phyloP scores from a whole-genome alignment of 306 rosid genomes.

The Chamaecrista fasciculata region DNA sequence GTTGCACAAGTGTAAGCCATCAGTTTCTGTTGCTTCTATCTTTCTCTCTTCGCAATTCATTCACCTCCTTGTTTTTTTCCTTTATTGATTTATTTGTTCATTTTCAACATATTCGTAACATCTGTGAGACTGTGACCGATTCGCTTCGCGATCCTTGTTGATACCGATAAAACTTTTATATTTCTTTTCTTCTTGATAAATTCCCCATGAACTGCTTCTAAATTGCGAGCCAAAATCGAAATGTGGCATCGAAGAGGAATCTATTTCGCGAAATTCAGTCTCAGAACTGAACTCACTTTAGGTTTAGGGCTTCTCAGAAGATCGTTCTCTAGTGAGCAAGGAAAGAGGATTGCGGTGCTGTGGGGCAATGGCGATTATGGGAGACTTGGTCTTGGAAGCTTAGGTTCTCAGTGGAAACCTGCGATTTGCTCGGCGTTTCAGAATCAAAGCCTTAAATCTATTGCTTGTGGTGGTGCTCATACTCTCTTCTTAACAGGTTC shows the following conservation, averaged over 20 bases:
- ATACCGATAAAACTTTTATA: background rate
- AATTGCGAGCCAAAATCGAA: background rate
- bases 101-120: background rate
- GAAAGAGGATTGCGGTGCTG: constrained; percentile 61
- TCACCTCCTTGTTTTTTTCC: background rate
- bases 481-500: constrained; percentile 87
- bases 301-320: constrained; percentile 33
- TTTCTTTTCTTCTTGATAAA: background rate
- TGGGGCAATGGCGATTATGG: constrained; percentile 96
- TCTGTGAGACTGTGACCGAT: background rate
- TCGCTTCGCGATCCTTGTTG: constrained; percentile 12
- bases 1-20: constrained; percentile 5
- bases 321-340: constrained; percentile 39
- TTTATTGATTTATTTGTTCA: background rate
- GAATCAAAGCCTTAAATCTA: constrained; percentile 43
- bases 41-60: background rate
- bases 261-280: constrained; percentile 24
- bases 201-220: constrained; percentile 14
- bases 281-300: background rate
- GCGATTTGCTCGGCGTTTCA: constrained; percentile 49
- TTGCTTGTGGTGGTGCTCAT: constrained; percentile 98
- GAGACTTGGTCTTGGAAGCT: constrained; percentile 70
- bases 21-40: background rate
- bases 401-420: constrained; percentile 88
- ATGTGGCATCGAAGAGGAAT: constrained; percentile 41